Base-by-base conservation (phyloP, 306 rosid species). In the Glycine latifolia region DNA sequence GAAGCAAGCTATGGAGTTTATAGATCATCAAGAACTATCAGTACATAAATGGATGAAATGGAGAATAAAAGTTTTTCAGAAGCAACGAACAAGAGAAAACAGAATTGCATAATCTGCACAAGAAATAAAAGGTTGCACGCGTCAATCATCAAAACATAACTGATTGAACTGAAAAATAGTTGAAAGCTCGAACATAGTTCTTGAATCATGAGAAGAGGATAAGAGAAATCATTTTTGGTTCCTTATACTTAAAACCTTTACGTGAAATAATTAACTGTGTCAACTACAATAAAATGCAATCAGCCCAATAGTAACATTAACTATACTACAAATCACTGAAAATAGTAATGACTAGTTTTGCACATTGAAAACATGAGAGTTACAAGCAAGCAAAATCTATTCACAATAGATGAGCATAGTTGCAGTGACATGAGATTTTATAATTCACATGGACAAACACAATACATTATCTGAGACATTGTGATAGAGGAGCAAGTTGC, bases 81-180 rank as follows among this genome's bases (percentile, higher is more conserved):
- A 17, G 65, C 65, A 60, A 60, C 66, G 12, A 16, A 54, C 7
- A 54, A 54, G 33, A 16, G 4, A 56, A 58, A 62, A 14, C 46
- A 12, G 13, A 63, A 13, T 14, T 65, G 3, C 49, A 65, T 39
- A 65, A 65, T 61, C 67, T 61, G 67, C 43, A 6, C 4, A 26
- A 47, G 71, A 39, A 37, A 63, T 35, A 35, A 65, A 65, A 37
- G 48, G 12, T 39, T 65, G 10, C 5, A 63, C 9, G 3, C 2
- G 15, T 35, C 48, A 63, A 63, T 37, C 0, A 6, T 37, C 47
- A 35, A 63, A 1, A 31, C 37, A 8, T 14, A 43, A 67, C 33
- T 44, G 54, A 67, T 67, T 67, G 37, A 67, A 16, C 73, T 44
- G 73, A 67, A 44, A 67, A 9, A 61, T 44, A 43, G 73, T n/a